A percentile compares a stretch with the other conserved stretches of the same genome.
Evolutionary conservation across 2,329 filamentous ascomycete genomes (phyloP).

Genomic region (Pestalotiopsis sp.): DNA sequence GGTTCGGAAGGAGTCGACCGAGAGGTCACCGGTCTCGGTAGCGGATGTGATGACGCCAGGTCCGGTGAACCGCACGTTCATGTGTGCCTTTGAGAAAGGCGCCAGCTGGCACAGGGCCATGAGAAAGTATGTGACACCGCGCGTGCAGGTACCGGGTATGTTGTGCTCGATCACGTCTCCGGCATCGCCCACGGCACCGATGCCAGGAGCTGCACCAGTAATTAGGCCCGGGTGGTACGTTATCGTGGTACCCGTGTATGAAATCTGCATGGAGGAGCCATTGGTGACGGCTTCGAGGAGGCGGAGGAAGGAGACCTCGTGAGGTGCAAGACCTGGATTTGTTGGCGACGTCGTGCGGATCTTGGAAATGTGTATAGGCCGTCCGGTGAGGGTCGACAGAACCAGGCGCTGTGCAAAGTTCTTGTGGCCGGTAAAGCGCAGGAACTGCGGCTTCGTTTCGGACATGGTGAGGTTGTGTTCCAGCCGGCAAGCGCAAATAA

Average conservation of each 20-base stretch:
- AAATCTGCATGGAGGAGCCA: conserved; percentile 92
- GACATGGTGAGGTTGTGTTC: conserved; percentile 24
- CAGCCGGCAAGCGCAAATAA: conserved; percentile 1
- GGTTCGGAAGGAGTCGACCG: conserved; percentile 90
- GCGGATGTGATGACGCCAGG: conserved; percentile 90
- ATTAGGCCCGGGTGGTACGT: conserved; percentile 92
- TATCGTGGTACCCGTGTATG: conserved; percentile 91
- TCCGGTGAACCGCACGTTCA: conserved; percentile 89
- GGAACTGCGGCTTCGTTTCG: conserved; percentile 48
- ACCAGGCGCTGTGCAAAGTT: conserved; percentile 83
- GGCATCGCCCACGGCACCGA: conserved; percentile 68
- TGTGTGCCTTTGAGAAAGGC: conserved; percentile 87
- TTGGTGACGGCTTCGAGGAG: conserved; percentile 95
- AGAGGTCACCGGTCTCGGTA: conserved; percentile 83
- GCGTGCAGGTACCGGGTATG: conserved; percentile 73
- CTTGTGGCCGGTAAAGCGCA: conserved; percentile 84
- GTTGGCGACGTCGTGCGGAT: conserved; percentile 88
- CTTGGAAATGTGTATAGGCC: conserved; percentile 87
- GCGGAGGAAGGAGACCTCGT: conserved; percentile 94
- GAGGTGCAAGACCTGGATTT: conserved; percentile 83
- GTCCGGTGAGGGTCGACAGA: conserved; percentile 87
- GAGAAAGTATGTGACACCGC: conserved; percentile 91
- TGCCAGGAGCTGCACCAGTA: conserved; percentile 77
- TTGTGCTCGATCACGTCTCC: conserved; percentile 81
- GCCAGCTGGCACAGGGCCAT: conserved; percentile 87